phyloP scores from a whole-genome alignment of 2,329 filamentous ascomycete genomes.

The Hypoxylon sp. region DNA sequence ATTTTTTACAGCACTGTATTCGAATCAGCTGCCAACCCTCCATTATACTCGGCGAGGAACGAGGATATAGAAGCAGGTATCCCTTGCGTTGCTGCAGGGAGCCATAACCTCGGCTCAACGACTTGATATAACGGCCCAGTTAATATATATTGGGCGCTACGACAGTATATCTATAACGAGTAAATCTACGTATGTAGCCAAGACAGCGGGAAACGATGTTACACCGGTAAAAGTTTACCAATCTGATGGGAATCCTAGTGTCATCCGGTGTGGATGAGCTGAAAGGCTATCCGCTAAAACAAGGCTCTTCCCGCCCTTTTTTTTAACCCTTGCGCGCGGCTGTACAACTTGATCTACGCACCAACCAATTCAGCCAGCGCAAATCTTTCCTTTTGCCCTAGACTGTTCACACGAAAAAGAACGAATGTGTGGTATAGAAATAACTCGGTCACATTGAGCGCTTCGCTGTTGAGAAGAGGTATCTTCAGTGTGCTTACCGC shows the following conservation, averaged over 20 bases:
- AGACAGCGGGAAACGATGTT: slow-evolving; percentile 29
- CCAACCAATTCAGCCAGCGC: slow-evolving; percentile 27
- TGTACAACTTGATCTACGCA: slow-evolving; percentile 26
- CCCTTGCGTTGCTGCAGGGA: slow-evolving; percentile 13
- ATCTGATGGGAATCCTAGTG: slow-evolving; percentile 24
- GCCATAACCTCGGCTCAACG: slow-evolving; percentile 2
- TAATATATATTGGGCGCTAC: slow-evolving; percentile 7
- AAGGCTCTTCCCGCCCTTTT: slow-evolving; percentile 16
- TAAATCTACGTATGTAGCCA: neutral
- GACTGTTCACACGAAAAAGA: slow-evolving; percentile 5
- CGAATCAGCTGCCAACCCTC: slow-evolving; percentile 2
- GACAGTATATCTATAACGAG: neutral
- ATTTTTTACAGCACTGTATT: neutral
- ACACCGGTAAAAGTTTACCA: slow-evolving; percentile 42
- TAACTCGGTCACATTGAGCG: slow-evolving; percentile 14
- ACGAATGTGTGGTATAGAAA: slow-evolving; percentile 14
- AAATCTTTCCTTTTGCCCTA: slow-evolving; percentile 12
- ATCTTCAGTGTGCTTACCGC: slow-evolving; percentile 3
- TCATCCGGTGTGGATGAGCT: slow-evolving; percentile 16
- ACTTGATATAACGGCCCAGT: slow-evolving; percentile 2
- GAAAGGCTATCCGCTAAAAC: slow-evolving; percentile 23
- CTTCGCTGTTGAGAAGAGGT: slow-evolving; percentile 18
- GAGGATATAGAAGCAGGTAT: neutral
- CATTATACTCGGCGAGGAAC: neutral
- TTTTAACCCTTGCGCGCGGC: slow-evolving; percentile 33